phyloP scores from a whole-genome alignment of 1,284 basidiomycete genomes.

The Afroboletus lepidellus region DNA sequence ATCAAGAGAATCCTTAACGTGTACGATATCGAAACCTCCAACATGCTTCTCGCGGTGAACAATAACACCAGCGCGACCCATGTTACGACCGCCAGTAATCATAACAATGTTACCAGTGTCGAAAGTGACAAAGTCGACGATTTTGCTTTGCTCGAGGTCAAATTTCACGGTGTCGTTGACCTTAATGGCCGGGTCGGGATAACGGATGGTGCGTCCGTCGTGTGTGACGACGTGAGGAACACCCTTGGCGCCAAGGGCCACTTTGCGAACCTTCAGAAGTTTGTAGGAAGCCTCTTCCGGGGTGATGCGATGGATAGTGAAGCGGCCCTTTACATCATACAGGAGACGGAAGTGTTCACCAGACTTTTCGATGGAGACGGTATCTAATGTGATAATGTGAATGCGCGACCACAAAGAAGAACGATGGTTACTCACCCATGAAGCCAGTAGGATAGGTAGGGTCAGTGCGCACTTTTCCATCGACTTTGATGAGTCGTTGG shows the following conservation, averaged over 20 bases:
- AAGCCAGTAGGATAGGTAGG: conserved; percentile 96
- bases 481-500: conserved; percentile 98
- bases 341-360: conserved; percentile 99
- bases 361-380: conserved; percentile 96
- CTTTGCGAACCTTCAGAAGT: conserved; percentile 94
- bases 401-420: not conserved
- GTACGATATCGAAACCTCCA: conserved; percentile 97
- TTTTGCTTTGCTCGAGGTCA: conserved; percentile 94
- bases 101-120: conserved; percentile 98
- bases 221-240: conserved; percentile 98
- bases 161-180: conserved; percentile 99
- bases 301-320: conserved; percentile 99
- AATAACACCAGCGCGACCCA: conserved; percentile 97
- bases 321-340: conserved; percentile 99
- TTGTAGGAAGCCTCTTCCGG: conserved; percentile 98
- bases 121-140: conserved; percentile 92
- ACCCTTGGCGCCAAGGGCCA: conserved; percentile 90
- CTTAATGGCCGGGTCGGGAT: conserved; percentile 94
- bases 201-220: conserved; percentile 99
- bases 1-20: conserved; percentile 95
- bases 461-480: conserved; percentile 98
- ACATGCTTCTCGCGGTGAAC: conserved; percentile 95
- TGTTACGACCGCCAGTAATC: conserved; percentile 99
- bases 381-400: conserved; percentile 60
- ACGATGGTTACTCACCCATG: conserved; percentile 69